A percentile compares a stretch with the other conserved stretches of the same genome.
Conservation (phyloP, 768 basidiomycete genomes). For the Tricholoma terreum region DNA sequence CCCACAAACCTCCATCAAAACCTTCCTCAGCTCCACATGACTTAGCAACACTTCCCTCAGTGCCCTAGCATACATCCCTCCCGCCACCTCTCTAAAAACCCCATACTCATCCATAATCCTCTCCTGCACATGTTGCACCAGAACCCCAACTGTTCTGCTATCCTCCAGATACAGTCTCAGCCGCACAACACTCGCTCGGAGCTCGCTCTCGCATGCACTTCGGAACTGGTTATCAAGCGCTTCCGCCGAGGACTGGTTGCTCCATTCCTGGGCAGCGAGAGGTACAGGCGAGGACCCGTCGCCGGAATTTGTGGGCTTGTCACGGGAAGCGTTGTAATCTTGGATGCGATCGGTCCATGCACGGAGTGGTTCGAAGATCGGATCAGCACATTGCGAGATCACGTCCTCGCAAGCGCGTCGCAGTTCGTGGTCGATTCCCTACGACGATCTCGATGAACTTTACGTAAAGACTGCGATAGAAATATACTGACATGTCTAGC, state of each 20-base stretch:
- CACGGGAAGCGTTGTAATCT: conserved; percentile 11
- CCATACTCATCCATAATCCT: conserved; percentile 73
- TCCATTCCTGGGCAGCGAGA: conserved; percentile 44
- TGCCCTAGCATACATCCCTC: conserved; percentile 42
- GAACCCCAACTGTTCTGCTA: conserved; percentile 69
- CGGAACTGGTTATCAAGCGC: conserved; percentile 54
- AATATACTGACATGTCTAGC: conserved; percentile 62
- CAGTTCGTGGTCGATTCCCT: conserved; percentile 87
- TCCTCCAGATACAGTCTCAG: conserved; percentile 81
- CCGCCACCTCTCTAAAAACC: conserved; percentile 64
- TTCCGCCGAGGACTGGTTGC: conserved; percentile 46
- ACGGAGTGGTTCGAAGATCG: conserved; percentile 57
- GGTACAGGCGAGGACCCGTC: conserved; percentile 15
- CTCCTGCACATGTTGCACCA: conserved; percentile 75
- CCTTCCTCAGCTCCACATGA: conserved; percentile 35
- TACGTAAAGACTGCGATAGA: neutral
- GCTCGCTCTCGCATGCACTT: conserved; percentile 49
- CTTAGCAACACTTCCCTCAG: conserved; percentile 32
- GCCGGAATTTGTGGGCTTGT: conserved; percentile 8
- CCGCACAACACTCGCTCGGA: conserved; percentile 52
- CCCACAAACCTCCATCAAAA: conserved; percentile 36
- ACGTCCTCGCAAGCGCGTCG: conserved; percentile 83
- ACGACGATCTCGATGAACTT: neutral
- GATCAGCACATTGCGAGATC: conserved; percentile 59
- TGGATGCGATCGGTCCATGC: conserved; percentile 57